Base-by-base conservation (phyloP, 208 protist genomes). In the Wallacemonas collosoma region DNA sequence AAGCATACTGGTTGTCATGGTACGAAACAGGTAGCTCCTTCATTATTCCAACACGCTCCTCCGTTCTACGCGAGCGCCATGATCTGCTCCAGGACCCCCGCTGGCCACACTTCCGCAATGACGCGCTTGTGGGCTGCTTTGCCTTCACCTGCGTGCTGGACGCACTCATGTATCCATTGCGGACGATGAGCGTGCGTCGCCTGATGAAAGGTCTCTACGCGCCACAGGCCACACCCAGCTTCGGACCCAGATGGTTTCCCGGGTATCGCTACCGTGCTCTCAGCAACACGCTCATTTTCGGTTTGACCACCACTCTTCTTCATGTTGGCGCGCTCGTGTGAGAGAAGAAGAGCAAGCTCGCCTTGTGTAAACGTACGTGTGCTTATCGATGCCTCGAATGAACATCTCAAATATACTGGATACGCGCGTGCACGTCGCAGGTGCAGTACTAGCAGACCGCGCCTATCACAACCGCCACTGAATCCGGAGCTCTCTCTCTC, bases 1-100 rank as follows among this genome's bases (percentile, higher is more conserved):
- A 86, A 17, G 87, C 72, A 3, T 88, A 65, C 54, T 96, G 89
- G 85, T 68, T 94, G 40, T 71, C 71, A 1, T 93, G 88, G 87
- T 94, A 91, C 72, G 91, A 96, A 68, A 93, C 87, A 0, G 61
- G 74, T 0, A 85, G 86, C 14, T 79, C 91, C 9, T 82, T 87
- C 62, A 83, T 96, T 58, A 73, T 96, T 36, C 87, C 91, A 17
- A 90, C 81, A 9, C 62, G 72, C 3, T 90, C 91, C 1, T 96
- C 91, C 1, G 75, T 94, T 35, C 77, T 89, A 44, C 81, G 91
- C 3, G 79, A 80, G 15, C 77, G 91, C 2, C 43, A 57, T 11
- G 89, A 94, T 40, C 55, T 93, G 36, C 58, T 94, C 35, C 26
- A 79, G 60, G 68, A 62, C 1, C 64, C 67, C 1, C 71, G 85